Conservation (phyloP, 1,284 basidiomycete genomes). For the Rhizoctonia solani region DNA sequence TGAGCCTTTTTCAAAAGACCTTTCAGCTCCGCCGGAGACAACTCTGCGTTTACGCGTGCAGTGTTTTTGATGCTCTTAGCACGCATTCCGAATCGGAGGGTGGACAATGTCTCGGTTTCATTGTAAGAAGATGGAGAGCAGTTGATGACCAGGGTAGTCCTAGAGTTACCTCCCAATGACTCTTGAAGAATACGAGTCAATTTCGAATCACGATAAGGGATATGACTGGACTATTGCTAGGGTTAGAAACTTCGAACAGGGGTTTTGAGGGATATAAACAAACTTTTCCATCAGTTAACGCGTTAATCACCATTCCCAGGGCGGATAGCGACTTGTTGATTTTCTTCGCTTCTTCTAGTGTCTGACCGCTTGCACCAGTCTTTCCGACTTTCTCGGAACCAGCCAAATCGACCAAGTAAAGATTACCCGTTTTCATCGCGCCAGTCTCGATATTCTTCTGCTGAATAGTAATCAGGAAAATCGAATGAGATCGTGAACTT, state of each 20-base stretch:
- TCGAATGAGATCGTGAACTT: slow-evolving; percentile 98
- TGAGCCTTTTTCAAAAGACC: slow-evolving; percentile 89
- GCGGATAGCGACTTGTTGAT: slow-evolving; percentile 99
- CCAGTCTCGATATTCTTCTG: slow-evolving; percentile 97
- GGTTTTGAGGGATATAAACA: slow-evolving; percentile 40
- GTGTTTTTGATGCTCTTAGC: slow-evolving; percentile 99
- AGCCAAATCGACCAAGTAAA: slow-evolving; percentile 97
- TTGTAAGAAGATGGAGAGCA: slow-evolving; percentile 98
- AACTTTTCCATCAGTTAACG: slow-evolving; percentile 94
- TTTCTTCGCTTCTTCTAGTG: slow-evolving; percentile 99
- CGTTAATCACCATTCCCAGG: slow-evolving; percentile 99
- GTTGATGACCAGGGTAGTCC: slow-evolving; percentile 98
- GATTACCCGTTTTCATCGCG: slow-evolving; percentile 92
- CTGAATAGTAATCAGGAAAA: slow-evolving; percentile 97
- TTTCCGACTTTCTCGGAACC: slow-evolving; percentile 99
- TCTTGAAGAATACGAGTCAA: slow-evolving; percentile 99
- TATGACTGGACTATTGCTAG: slow-evolving; percentile 79
- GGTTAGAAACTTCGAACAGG: not conserved
- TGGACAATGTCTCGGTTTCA: slow-evolving; percentile 95
- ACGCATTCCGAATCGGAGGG: slow-evolving; percentile 96
- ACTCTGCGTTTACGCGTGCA: slow-evolving; percentile 96
- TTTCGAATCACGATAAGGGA: slow-evolving; percentile 99
- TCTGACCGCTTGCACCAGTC: slow-evolving; percentile 98
- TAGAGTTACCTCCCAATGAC: slow-evolving; percentile 97
- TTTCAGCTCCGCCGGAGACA: slow-evolving; percentile 96